Evolutionary conservation across 106 monocot genomes (phyloP).

Genomic region (Vanilla planifolia): DNA sequence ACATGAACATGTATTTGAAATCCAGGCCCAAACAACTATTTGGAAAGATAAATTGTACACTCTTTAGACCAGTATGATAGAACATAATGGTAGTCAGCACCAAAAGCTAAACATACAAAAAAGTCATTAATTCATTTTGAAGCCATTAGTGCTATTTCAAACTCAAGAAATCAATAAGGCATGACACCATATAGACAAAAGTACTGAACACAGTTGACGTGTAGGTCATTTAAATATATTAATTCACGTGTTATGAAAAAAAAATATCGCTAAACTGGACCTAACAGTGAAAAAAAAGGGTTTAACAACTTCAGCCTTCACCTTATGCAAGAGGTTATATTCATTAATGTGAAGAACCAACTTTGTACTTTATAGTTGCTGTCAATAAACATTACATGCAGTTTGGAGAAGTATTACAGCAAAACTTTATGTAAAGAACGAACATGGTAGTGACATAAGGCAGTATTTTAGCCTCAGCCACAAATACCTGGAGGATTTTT

Average conservation of each 20-base stretch:
- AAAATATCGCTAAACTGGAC: neutral
- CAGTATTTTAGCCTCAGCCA: neutral
- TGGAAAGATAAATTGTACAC: too few relatives aligned
- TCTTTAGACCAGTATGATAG: too few relatives aligned
- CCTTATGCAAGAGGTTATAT: neutral
- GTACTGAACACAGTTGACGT: too few relatives aligned
- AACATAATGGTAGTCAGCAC: too few relatives aligned
- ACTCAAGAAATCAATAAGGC: too few relatives aligned
- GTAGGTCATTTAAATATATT: too few relatives aligned
- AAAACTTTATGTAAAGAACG: neutral
- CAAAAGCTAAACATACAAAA: too few relatives aligned
- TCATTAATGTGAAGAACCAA: neutral
- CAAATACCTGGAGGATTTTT: constrained; percentile 66
- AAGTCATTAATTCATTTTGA: too few relatives aligned
- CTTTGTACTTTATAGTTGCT: neutral
- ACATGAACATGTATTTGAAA: too few relatives aligned
- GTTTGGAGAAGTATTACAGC: neutral
- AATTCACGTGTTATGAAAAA: neutral
- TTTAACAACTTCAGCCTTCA: neutral
- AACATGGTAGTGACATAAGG: neutral
- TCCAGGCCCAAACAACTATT: too few relatives aligned
- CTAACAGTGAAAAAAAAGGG: neutral
- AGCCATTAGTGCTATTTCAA: too few relatives aligned
- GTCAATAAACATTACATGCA: neutral
- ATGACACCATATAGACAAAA: too few relatives aligned